A percentile compares a stretch with the other conserved stretches of the same genome.
phyloP scores from a whole-genome alignment of 768 basidiomycete genomes.

The Serendipita sp. region DNA sequence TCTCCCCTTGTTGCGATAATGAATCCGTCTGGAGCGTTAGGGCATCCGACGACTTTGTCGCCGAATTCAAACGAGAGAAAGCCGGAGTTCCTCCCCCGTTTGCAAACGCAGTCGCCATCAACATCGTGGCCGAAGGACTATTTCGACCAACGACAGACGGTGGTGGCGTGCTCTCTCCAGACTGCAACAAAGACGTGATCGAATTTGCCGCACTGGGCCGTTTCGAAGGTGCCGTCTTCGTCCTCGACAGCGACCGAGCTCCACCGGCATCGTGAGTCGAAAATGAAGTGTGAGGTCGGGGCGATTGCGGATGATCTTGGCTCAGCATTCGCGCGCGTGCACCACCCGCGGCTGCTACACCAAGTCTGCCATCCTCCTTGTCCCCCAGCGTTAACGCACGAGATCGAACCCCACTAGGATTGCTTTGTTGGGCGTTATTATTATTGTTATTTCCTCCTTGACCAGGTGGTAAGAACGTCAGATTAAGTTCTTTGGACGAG shows the following conservation, averaged over 20 bases:
- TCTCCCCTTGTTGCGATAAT: background rate
- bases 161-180: background rate
- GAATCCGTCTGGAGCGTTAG: background rate
- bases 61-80: background rate
- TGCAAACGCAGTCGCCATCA: background rate
- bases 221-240: slow-evolving; percentile 2
- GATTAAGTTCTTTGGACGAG: slow-evolving; percentile 1
- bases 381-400: background rate
- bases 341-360: background rate
- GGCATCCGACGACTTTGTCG: background rate
- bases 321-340: background rate
- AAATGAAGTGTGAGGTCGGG: slow-evolving; percentile 4
- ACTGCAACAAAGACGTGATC: background rate
- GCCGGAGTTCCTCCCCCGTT: background rate
- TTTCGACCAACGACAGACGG: background rate
- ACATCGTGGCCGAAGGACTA: background rate
- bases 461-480: background rate
- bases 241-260: background rate
- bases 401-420: background rate
- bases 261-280: background rate
- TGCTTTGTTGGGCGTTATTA: background rate
- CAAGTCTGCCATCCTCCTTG: background rate
- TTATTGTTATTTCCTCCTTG: background rate
- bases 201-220: background rate
- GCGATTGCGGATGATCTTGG: background rate